Conservation (phyloP, 208 protist genomes). For the Wallacemonas sp. region DNA sequence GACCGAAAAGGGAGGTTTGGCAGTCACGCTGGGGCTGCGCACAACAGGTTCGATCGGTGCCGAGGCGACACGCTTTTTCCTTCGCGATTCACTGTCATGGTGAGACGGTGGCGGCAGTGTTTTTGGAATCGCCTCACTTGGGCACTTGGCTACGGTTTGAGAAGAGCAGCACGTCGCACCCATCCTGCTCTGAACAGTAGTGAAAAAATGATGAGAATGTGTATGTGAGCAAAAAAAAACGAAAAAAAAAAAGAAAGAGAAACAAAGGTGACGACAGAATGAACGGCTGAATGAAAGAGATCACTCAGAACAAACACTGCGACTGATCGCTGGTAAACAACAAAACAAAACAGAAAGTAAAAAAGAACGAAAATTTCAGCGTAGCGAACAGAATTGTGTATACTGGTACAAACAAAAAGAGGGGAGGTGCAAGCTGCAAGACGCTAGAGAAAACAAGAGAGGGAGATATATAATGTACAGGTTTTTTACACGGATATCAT, state of each 20-base stretch:
- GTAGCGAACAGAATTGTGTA: too few relatives aligned
- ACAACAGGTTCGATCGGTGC: background rate
- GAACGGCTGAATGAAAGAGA: background rate
- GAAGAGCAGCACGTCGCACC: constrained; percentile 8
- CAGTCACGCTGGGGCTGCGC: background rate
- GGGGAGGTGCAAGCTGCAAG: too few relatives aligned
- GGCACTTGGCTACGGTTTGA: background rate
- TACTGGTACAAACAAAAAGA: too few relatives aligned
- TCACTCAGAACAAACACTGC: too few relatives aligned
- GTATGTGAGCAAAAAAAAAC: background rate
- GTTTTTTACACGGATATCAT: too few relatives aligned
- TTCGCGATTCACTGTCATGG: background rate
- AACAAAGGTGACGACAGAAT: background rate
- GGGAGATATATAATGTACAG: too few relatives aligned
- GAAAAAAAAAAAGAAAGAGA: constrained; percentile 3
- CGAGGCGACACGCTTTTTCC: background rate
- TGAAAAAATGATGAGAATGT: constrained; percentile 2
- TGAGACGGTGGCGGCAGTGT: background rate
- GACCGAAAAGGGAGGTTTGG: background rate
- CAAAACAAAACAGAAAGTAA: constrained; percentile 11
- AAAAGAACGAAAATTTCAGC: constrained; percentile 19
- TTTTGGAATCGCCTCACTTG: background rate
- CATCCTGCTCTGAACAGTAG: background rate
- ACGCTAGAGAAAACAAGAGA: too few relatives aligned
- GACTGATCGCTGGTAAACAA: too few relatives aligned